Conservation (phyloP, 352 stramenopile genomes). For the Pythium aphanidermatum region DNA sequence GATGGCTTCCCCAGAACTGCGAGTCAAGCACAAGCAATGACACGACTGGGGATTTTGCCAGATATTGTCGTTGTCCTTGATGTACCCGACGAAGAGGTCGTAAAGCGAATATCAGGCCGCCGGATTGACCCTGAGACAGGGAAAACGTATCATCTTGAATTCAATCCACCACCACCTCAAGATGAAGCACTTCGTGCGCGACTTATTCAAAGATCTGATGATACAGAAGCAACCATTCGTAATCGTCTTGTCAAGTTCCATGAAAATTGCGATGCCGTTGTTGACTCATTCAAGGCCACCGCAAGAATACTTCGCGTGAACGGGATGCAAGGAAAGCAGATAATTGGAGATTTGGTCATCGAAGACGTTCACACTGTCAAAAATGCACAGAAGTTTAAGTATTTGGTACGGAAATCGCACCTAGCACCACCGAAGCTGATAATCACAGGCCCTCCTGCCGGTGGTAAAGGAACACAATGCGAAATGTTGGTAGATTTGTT, state of each 20-base stretch:
- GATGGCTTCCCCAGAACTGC: conserved; percentile 91
- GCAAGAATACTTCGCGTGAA: conserved; percentile 25
- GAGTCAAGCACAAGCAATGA: conserved; percentile 75
- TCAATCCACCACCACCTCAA: conserved; percentile 86
- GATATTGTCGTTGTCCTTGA: conserved; percentile 91
- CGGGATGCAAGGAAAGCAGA: conserved; percentile 15
- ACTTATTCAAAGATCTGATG: conserved; percentile 87
- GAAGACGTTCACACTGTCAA: conserved; percentile 14
- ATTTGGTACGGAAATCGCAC: conserved; percentile 14
- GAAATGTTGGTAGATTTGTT: conserved; percentile 83
- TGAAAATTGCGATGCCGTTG: conserved; percentile 53
- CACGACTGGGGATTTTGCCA: conserved; percentile 76
- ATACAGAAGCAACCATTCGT: conserved; percentile 90
- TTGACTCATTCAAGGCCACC: conserved; percentile 15
- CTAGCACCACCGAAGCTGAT: conserved; percentile 34
- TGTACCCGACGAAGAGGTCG: conserved; percentile 92
- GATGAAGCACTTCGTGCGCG: conserved; percentile 57
- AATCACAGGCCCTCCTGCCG: conserved; percentile 80
- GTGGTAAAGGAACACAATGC: conserved; percentile 91
- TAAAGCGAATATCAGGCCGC: conserved; percentile 94
- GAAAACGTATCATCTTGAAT: conserved; percentile 96
- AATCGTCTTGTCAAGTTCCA: conserved; percentile 87
- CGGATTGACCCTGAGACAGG: conserved; percentile 92
- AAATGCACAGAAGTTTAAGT: conserved; percentile 19
- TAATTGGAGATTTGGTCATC: conserved; percentile 16